Conservation (phyloP, 306 rosid genomes). For the peach (Prunus persica) region DNA sequence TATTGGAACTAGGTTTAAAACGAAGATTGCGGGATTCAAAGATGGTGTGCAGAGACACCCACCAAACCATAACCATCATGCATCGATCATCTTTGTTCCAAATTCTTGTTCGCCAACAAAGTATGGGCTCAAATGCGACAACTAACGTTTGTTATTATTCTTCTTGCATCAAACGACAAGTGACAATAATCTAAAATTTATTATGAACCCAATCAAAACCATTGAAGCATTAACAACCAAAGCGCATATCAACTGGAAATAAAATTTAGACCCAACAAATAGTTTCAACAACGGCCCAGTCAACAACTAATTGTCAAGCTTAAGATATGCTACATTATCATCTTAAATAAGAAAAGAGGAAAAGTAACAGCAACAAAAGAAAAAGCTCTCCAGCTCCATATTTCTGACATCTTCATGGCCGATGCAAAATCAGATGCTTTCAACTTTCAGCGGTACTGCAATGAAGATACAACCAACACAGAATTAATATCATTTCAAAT, state of each 20-base stretch:
- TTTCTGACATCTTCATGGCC: not conserved
- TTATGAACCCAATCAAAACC: too few species aligned
- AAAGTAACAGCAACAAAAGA: not conserved
- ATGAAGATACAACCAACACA: not conserved
- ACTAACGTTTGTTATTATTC: not conserved
- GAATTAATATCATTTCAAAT: not conserved
- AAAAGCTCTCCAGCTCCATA: conserved; percentile 20
- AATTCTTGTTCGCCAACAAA: not conserved
- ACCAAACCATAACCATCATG: not conserved
- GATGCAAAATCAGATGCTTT: not conserved
- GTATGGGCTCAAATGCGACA: not conserved
- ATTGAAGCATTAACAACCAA: not conserved
- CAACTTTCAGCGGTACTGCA: conserved; percentile 35
- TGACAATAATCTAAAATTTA: too few species aligned
- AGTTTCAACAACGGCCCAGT: not conserved
- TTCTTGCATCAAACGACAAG: too few species aligned
- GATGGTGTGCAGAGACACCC: too few species aligned
- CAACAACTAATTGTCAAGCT: not conserved
- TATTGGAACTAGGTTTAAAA: too few species aligned
- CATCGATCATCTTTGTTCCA: not conserved
- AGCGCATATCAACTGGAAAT: too few species aligned
- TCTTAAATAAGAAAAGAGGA: not conserved
- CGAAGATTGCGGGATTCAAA: too few species aligned
- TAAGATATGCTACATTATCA: not conserved
- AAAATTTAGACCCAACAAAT: not conserved